Base-by-base conservation (phyloP, 768 basidiomycete genomes). In the Pisolithus tinctorius region DNA sequence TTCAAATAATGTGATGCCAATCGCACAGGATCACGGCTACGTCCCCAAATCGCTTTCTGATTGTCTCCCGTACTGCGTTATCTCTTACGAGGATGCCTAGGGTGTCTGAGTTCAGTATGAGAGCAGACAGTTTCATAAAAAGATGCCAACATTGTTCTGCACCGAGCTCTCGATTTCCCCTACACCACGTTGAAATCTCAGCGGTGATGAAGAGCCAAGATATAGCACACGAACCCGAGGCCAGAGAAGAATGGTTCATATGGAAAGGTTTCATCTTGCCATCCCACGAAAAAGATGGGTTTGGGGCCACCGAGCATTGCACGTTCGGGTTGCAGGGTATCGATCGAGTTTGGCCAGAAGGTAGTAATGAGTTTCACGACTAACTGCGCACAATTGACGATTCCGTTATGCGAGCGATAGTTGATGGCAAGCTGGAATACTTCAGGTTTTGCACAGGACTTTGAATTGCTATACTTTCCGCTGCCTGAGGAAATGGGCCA, bases 381-480 rank as follows among this genome's bases (percentile, higher is more conserved):
- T 0, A 76, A 77, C 45, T 81, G 77, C 0, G 86, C 86, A 57
- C 82, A 85, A 42, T 82, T 72, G 16, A 88, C 80, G 39, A 88
- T 88, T 1, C 87, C 87, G 0, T 76, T 76, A 59, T 87, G 84
- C 0, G 84, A 86, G 5, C 86, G 77, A 57, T 84, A 87, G 58
- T 88, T 88, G 45, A 75, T 67, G 0, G 75, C 64, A 1, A 89
- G 71, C 53, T 83, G 78, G 58, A 88, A 0, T 71, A 69, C 39
- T 52, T 55, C 4, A 69, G 75, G 1, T 62, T 54, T 11, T 48
- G 48, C 29, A 61, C 53, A 4, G 55, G 40, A 1, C 58, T 42
- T 47, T 4, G 48, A 34, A 47, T 31, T 20, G 4, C 20, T 20
- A 37, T 31, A 11, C 11, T 14, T 36, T 7, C 9, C 7, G 17